Percentiles rank a stretch among this genome's conserved stretches.
These are phyloP conservation scores for Fusarium tupiense DNA, from an alignment of 2,329 filamentous ascomycete species.

Conservation along the genomic window DNA sequence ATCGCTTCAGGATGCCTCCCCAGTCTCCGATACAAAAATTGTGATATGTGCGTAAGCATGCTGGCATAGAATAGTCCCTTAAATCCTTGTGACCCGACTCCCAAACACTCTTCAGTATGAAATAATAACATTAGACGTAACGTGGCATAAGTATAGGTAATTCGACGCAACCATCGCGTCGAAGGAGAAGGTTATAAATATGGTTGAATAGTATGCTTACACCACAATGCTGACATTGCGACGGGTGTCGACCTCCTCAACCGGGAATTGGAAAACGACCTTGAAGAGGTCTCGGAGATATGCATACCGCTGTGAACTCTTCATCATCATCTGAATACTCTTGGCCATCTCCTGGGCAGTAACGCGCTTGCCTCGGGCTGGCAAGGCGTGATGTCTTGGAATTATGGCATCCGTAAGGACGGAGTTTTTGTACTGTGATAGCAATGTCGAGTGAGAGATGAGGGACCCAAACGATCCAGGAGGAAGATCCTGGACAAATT, in stretches of 20 bases:
- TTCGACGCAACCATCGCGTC: not conserved
- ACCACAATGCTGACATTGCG: conserved; percentile 72
- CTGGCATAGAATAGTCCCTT: conserved; percentile 2
- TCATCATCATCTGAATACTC: conserved; percentile 79
- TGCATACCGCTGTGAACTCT: conserved; percentile 72
- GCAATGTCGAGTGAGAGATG: conserved; percentile 74
- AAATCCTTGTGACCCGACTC: conserved; percentile 19
- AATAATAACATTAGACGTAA: conserved; percentile 31
- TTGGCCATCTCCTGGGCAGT: conserved; percentile 80
- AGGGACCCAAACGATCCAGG: conserved; percentile 81
- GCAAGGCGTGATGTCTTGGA: conserved; percentile 52
- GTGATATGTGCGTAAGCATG: conserved; percentile 12
- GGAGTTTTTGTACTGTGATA: conserved; percentile 83
- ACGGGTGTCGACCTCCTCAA: conserved; percentile 78
- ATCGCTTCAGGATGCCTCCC: conserved; percentile 24
- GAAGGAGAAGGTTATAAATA: not conserved
- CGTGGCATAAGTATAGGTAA: conserved; percentile 7
- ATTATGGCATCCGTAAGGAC: conserved; percentile 76
- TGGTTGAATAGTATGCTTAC: conserved; percentile 9
- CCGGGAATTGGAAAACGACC: conserved; percentile 83
- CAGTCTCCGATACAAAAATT: conserved; percentile 17
- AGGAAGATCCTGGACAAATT: conserved; percentile 80
- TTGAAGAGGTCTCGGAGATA: conserved; percentile 86
- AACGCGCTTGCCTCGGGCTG: conserved; percentile 66
- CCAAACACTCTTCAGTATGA: conserved; percentile 16